Percentiles rank a stretch among this genome's conserved stretches.
Evolutionary conservation across 495 filamentous ascomycete genomes (phyloP).

Genomic region (Margaritispora aquatica): DNA sequence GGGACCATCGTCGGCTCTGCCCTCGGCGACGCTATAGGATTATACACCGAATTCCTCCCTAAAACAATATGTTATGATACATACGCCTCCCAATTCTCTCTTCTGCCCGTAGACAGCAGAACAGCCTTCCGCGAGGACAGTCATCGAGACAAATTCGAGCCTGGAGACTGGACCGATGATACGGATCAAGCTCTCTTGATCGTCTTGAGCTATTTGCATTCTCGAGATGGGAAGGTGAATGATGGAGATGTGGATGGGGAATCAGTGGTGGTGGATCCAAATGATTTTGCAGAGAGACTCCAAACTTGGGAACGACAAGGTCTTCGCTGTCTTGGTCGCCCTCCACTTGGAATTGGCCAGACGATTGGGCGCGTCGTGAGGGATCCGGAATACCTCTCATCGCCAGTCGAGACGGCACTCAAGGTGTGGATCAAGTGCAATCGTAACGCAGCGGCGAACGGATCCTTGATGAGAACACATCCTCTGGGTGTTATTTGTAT

Average conservation of each 20-base stretch:
- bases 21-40: constrained; percentile 41
- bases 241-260: neutral
- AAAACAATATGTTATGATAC: constrained; percentile 17
- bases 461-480: constrained; percentile 42
- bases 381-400: constrained; percentile 23
- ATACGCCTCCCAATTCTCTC: constrained; percentile 33
- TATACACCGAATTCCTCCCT: constrained; percentile 43
- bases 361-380: constrained; percentile 31
- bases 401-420: constrained; percentile 27
- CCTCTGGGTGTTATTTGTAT: constrained; percentile 36
- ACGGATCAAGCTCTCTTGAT: constrained; percentile 42
- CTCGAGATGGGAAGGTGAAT: neutral
- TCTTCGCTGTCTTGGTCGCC: constrained; percentile 32
- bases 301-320: constrained; percentile 35
- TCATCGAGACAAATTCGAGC: constrained; percentile 31
- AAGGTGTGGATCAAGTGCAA: constrained; percentile 30
- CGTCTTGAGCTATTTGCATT: constrained; percentile 35
- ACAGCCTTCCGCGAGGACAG: constrained; percentile 33
- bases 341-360: constrained; percentile 36
- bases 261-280: neutral
- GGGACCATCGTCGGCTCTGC: constrained; percentile 39
- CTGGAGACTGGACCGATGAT: constrained; percentile 44
- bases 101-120: constrained; percentile 18
- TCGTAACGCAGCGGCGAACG: constrained; percentile 36
- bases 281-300: constrained; percentile 34